Evolutionary conservation across 2,329 filamentous ascomycete species (phyloP).

Genomic region (Paracoccidioides brasiliensis): DNA sequence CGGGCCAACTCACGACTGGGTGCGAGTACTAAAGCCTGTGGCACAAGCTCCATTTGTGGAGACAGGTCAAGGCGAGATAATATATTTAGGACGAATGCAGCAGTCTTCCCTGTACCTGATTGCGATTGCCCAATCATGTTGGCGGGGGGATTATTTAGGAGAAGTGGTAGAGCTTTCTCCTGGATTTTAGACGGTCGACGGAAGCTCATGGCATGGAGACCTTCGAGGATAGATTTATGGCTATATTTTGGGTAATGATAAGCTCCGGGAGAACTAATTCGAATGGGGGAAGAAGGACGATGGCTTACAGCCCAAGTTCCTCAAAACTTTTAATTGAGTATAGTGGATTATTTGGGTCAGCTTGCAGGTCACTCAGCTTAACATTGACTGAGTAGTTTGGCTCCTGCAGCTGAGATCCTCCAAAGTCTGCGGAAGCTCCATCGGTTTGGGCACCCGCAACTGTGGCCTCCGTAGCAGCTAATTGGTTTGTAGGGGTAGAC

Average conservation of each 20-base stretch:
- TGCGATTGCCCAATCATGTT: constrained; percentile 99
- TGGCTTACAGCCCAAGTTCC: constrained; percentile 69
- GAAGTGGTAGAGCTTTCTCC: constrained; percentile 80
- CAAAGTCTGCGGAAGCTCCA: constrained; percentile 25
- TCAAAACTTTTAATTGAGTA: constrained; percentile 76
- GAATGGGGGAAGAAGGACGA: constrained; percentile 1
- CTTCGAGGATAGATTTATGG: constrained; percentile 55
- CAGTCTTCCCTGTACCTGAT: constrained; percentile 95
- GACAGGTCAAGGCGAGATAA: constrained; percentile 71
- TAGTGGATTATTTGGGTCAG: constrained; percentile 73
- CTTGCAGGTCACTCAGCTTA: constrained; percentile 78
- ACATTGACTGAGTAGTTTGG: constrained; percentile 81
- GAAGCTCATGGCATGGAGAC: constrained; percentile 71
- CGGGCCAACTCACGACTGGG: constrained; percentile 89
- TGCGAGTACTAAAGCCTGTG: constrained; percentile 79
- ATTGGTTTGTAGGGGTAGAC: constrained; percentile 1
- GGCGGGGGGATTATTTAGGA: constrained; percentile 70
- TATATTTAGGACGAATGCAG: constrained; percentile 87
- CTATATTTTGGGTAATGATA: constrained; percentile 23
- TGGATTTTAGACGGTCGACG: constrained; percentile 96
- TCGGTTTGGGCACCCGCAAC: constrained; percentile 21
- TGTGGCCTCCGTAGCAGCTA: constrained; percentile 17
- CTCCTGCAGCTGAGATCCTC: constrained; percentile 49
- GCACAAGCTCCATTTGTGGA: constrained; percentile 41
- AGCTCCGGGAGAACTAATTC: not conserved